Evolutionary conservation across 345 rosid species (phyloP), one percentile per base, ranked within the genome.

Genomic region (Trapa incisa): DNA sequence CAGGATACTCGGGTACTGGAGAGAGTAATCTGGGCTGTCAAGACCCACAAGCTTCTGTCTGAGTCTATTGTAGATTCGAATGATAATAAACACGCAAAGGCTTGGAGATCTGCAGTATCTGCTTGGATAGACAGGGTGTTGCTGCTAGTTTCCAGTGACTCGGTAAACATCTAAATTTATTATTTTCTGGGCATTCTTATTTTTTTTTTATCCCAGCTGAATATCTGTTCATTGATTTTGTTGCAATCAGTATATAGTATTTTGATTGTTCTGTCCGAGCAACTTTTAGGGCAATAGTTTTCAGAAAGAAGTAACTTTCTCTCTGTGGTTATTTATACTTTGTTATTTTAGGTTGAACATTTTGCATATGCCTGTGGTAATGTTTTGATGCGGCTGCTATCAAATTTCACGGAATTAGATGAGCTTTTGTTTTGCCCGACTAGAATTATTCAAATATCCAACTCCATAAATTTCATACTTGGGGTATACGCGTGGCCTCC

Each of bases 31-130:
- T 76, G 84, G 3, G 37, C 42, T 0, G 45, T 91, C 68, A 73
- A 76, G 67, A 86, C 83, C 47, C 86, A 85, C 48, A 61, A 71
- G 22, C 81, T 94, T 10, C 71, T 94, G 66, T 81, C 80, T 0
- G 99, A 94, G 68, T 67, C 74, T 42, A 61, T 54, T 10, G 22
- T 58, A 0, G 54, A 77, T 17, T 65, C 84, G 33, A 6, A 35
- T 42, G 84, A 82, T 37, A 39, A 67, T 50, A 86, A 86, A 74
- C 69, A 68, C 39, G 64, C 69, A 1, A 64, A 75, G 47, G 75
- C 71, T 61, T 89, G 89, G 81, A 86, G 74, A 65, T 82, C 86
- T 16, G 87, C 92, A 41, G 80, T 91, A 41, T 88, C 87, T 75
- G 92, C 84, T 8, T 94, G 96, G 95, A 72, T 80, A 62, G 70